These are phyloP conservation scores for Mycena amicta DNA, from an alignment of 768 basidiomycete species.

Conservation along the genomic window DNA sequence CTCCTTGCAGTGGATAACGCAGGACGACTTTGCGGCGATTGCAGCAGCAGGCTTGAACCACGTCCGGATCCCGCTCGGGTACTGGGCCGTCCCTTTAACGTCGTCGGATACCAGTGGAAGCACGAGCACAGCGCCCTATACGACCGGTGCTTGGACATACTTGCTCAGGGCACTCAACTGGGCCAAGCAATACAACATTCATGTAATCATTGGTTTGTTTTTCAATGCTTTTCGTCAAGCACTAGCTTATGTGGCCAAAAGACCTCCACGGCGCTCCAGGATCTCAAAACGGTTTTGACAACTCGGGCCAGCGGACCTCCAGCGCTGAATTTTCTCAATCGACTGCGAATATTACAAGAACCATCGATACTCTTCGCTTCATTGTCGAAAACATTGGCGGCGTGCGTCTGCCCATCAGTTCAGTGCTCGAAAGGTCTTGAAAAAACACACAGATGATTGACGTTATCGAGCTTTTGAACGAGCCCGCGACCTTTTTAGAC, in stretches of 20 bases:
- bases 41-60: constrained; percentile 69
- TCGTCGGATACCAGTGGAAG: constrained; percentile 52
- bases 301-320: constrained; percentile 65
- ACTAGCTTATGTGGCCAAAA: neutral
- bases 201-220: constrained; percentile 57
- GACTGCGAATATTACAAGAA: constrained; percentile 51
- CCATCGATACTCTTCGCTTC: constrained; percentile 60
- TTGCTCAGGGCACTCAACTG: constrained; percentile 63
- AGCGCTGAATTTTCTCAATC: constrained; percentile 59
- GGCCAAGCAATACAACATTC: constrained; percentile 62
- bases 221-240: neutral
- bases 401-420: no score
- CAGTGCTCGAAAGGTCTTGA: no score
- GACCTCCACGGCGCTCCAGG: constrained; percentile 79
- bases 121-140: constrained; percentile 15
- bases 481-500: constrained; percentile 59
- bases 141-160: constrained; percentile 68
- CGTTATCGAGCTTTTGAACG: constrained; percentile 71
- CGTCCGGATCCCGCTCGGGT: constrained; percentile 76
- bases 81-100: constrained; percentile 77
- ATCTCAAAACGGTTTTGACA: constrained; percentile 60
- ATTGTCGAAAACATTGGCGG: constrained; percentile 56
- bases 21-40: constrained; percentile 70
- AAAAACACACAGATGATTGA: no score
- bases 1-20: constrained; percentile 55